These are phyloP conservation scores for Halophytophthora batemanensis DNA, from an alignment of 352 stramenopile species.

Conservation along the genomic window DNA sequence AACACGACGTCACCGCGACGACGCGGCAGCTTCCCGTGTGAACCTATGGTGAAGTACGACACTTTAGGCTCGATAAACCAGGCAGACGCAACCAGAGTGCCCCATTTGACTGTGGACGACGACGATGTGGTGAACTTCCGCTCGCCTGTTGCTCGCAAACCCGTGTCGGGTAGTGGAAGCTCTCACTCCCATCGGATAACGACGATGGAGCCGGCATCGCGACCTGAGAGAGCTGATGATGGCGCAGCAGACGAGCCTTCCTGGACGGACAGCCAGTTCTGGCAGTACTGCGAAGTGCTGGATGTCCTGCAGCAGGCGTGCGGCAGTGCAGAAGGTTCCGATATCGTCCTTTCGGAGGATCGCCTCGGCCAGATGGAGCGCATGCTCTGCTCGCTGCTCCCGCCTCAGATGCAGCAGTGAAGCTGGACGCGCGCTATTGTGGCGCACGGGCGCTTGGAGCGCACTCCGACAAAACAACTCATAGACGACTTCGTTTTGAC, in stretches of 20 bases:
- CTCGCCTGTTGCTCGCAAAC: constrained; percentile 32
- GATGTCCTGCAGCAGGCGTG: constrained; percentile 36
- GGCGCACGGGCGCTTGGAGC: too few species aligned
- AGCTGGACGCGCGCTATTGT: background rate
- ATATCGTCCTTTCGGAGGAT: constrained; percentile 30
- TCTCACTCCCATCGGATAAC: constrained; percentile 10
- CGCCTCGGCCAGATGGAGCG: constrained; percentile 46
- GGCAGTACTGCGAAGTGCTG: constrained; percentile 40
- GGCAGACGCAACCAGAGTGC: constrained; percentile 2
- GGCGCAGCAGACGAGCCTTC: constrained; percentile 7
- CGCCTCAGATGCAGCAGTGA: constrained; percentile 18
- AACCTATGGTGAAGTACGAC: constrained; percentile 40
- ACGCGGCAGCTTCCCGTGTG: constrained; percentile 23
- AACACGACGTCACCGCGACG: constrained; percentile 1
- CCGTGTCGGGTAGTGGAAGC: background rate
- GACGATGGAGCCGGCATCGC: constrained; percentile 22
- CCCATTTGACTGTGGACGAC: constrained; percentile 15
- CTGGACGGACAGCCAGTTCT: constrained; percentile 42
- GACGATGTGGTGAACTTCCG: constrained; percentile 32
- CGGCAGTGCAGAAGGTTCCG: constrained; percentile 12
- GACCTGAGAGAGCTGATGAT: constrained; percentile 7
- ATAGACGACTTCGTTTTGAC: too few species aligned
- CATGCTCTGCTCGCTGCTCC: constrained; percentile 39
- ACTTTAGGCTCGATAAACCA: constrained; percentile 24
- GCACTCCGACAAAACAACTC: too few species aligned